Evolutionary conservation across 257 asterid species (phyloP).

Genomic region (Echites panduratus): DNA sequence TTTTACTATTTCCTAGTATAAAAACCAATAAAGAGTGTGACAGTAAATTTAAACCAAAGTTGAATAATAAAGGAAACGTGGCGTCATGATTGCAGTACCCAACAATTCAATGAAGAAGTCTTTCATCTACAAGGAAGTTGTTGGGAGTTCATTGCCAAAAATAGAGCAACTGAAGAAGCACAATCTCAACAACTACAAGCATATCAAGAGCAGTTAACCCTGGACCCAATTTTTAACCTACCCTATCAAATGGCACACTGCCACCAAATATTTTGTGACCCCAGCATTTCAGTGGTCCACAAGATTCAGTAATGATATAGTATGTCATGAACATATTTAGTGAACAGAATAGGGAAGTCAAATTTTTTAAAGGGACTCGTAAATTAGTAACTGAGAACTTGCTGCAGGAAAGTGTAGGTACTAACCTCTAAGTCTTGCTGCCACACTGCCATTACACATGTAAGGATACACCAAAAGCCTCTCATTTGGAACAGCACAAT

Average conservation of each 20-base stretch:
- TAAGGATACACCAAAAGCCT: slow-evolving; percentile 90
- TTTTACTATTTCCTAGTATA: not conserved
- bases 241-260: not conserved
- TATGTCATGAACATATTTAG: slow-evolving; percentile 1
- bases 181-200: slow-evolving; percentile 7
- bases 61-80: not conserved
- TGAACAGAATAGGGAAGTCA: not conserved
- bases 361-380: not conserved
- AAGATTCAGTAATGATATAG: not conserved
- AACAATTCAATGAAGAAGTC: not conserved
- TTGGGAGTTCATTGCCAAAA: not conserved
- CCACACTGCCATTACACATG: slow-evolving; percentile 94
- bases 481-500: slow-evolving; percentile 62
- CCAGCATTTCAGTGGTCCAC: slow-evolving; percentile 16
- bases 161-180: no score
- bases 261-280: not conserved
- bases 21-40: not conserved
- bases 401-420: not conserved
- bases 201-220: slow-evolving; percentile 8
- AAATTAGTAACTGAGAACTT: not conserved
- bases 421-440: slow-evolving; percentile 78
- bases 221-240: slow-evolving; percentile 13
- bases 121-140: not conserved
- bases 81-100: not conserved
- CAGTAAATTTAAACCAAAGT: not conserved